A percentile compares a stretch with the other conserved stretches of the same genome.
These are phyloP conservation scores for Thuja plicata DNA, from an alignment of 83 land plant genomes.

Conservation along the genomic window DNA sequence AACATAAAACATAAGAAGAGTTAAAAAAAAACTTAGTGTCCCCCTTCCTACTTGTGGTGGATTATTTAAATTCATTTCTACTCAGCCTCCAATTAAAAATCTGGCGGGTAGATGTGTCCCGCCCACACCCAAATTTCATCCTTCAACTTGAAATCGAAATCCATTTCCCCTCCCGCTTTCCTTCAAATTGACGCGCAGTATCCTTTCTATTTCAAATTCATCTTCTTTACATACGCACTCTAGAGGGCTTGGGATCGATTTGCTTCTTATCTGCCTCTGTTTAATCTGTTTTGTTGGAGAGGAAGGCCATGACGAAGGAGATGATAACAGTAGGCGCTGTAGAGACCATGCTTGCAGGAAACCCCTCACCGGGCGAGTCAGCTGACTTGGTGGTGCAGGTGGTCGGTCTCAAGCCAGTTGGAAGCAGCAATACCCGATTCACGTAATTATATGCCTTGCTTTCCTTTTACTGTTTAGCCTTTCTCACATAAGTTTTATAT, in stretches of 20 bases:
- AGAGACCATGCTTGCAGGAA: slow-evolving; percentile 27
- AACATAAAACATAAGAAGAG: too few species aligned
- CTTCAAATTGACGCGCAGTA: background rate
- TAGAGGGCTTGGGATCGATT: background rate
- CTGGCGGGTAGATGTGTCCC: too few species aligned
- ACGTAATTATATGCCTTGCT: slow-evolving; percentile 24
- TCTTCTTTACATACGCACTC: background rate
- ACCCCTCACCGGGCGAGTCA: slow-evolving; percentile 54
- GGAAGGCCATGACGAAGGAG: slow-evolving; percentile 23
- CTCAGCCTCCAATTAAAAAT: too few species aligned
- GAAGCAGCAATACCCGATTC: slow-evolving; percentile 48
- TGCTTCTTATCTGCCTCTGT: background rate
- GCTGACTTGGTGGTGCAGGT: slow-evolving; percentile 62
- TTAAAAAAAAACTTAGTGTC: too few species aligned
- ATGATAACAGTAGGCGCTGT: slow-evolving; percentile 42
- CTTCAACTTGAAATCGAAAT: too few species aligned
- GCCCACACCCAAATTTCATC: too few species aligned
- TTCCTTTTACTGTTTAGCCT: background rate
- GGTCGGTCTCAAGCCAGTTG: slow-evolving; percentile 66
- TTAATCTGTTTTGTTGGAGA: background rate
- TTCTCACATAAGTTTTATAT: background rate
- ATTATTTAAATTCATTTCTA: too few species aligned
- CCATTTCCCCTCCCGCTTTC: background rate
- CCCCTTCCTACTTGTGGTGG: too few species aligned
- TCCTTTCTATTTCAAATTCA: background rate